A percentile compares a stretch with the other conserved stretches of the same genome.
Conservation (phyloP, 192 early-diverging fungal genomes). For the Radiomyces spectabilis region DNA sequence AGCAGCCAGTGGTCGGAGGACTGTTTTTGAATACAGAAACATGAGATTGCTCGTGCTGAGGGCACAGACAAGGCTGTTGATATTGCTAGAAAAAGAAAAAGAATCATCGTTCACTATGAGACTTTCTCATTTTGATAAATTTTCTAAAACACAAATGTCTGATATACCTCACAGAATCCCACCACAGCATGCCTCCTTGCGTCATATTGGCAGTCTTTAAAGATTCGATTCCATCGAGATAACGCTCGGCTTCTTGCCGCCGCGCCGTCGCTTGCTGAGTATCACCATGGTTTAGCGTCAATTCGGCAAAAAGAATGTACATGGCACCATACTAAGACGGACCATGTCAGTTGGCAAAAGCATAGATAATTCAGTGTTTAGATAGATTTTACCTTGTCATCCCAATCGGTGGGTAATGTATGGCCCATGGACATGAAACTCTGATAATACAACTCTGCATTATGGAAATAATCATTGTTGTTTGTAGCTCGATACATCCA, state of each 20-base stretch:
- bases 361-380: not conserved
- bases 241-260: constrained; percentile 18
- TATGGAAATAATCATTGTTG: constrained; percentile 26
- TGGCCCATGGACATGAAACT: constrained; percentile 10
- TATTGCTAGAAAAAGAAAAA: not conserved
- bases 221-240: constrained; percentile 20
- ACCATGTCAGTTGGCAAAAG: not conserved
- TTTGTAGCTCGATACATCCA: constrained; percentile 45
- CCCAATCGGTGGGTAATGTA: constrained; percentile 36
- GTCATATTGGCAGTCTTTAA: constrained; percentile 14
- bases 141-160: too few species aligned
- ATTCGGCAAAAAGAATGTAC: constrained; percentile 33
- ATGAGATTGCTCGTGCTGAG: constrained; percentile 6
- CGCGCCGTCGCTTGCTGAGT: constrained; percentile 1
- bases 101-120: not conserved
- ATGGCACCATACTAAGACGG: constrained; percentile 24
- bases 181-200: constrained; percentile 30
- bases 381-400: constrained; percentile 21
- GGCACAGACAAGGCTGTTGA: not conserved
- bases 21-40: constrained; percentile 10
- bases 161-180: constrained; percentile 14
- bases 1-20: constrained; percentile 20
- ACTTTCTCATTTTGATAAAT: not conserved
- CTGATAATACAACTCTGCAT: constrained; percentile 32
- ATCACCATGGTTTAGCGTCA: constrained; percentile 10